Conservation (phyloP, 192 early-diverging fungal genomes). For the Entrophospora sp. region DNA sequence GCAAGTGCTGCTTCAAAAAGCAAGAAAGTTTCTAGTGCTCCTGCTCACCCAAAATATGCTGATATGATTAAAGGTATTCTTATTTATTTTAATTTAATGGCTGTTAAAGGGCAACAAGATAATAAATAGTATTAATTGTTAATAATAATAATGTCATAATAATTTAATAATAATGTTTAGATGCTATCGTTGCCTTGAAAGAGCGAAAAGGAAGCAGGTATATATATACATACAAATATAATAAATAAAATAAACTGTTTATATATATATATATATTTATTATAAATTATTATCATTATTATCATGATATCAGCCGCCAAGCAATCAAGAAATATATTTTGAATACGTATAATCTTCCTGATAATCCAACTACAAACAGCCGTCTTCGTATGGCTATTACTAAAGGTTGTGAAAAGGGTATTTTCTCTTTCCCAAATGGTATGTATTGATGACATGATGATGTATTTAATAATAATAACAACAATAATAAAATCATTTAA, state of each 20-base stretch:
- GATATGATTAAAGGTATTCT: slow-evolving; percentile 16
- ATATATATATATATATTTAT: background rate
- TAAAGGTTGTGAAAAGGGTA: background rate
- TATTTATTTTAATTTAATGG: too few relatives aligned
- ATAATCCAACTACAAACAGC: background rate
- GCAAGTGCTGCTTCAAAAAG: background rate
- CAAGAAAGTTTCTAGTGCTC: background rate
- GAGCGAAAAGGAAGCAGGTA: slow-evolving; percentile 7
- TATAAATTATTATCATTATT: background rate
- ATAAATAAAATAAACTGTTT: background rate
- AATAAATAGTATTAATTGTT: background rate
- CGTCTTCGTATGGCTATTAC: background rate
- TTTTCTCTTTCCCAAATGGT: background rate
- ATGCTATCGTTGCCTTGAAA: slow-evolving; percentile 1
- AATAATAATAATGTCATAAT: background rate
- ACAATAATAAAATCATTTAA: too few relatives aligned
- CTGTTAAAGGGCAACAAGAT: too few relatives aligned
- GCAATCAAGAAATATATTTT: slow-evolving; percentile 3
- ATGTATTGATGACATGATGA: background rate
- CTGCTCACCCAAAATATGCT: slow-evolving; percentile 16
- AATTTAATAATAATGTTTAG: background rate
- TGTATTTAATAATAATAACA: too few relatives aligned
- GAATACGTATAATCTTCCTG: slow-evolving; percentile 3
- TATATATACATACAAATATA: background rate
- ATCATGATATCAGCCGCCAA: background rate